phyloP scores from a whole-genome alignment of 148 eudicot species.

The Rhododendron henanense region DNA sequence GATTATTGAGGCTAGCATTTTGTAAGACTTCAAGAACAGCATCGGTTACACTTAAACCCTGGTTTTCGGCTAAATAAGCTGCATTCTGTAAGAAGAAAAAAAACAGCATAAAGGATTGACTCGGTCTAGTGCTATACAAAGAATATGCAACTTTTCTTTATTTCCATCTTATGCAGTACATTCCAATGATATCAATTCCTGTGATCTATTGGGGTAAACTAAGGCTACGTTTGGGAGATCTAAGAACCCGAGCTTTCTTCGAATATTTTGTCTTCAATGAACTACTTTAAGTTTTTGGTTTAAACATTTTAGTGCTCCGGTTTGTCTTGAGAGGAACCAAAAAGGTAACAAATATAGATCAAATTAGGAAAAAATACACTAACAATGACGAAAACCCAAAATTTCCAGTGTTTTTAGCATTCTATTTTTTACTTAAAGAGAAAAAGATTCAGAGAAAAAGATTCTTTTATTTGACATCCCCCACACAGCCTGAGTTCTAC shows the following conservation, averaged over 20 bases:
- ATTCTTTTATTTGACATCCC: no score
- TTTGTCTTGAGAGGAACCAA: not conserved
- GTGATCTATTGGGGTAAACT: not conserved
- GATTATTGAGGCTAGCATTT: constrained; percentile 36
- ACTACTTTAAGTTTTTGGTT: not conserved
- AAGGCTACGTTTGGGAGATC: not conserved
- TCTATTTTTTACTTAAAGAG: not conserved
- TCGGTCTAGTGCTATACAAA: not conserved
- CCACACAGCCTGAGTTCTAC: not conserved
- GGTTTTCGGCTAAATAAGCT: constrained; percentile 64
- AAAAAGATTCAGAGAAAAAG: not conserved
- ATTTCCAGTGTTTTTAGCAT: no score
- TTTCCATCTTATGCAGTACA: not conserved
- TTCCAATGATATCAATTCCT: not conserved
- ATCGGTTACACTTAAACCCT: constrained; percentile 51
- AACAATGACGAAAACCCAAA: no score
- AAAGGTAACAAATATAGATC: no score
- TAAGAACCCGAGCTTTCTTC: not conserved
- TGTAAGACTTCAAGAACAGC: constrained; percentile 55
- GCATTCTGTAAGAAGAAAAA: constrained; percentile 54
- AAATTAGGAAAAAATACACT: no score
- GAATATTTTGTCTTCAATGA: not conserved
- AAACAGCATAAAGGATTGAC: not conserved
- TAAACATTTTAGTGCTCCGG: not conserved
- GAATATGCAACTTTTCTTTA: not conserved